Percentiles rank a stretch among this genome's conserved stretches.
phyloP scores from a whole-genome alignment of 2,329 filamentous ascomycete genomes.

The Fusarium sp. region DNA sequence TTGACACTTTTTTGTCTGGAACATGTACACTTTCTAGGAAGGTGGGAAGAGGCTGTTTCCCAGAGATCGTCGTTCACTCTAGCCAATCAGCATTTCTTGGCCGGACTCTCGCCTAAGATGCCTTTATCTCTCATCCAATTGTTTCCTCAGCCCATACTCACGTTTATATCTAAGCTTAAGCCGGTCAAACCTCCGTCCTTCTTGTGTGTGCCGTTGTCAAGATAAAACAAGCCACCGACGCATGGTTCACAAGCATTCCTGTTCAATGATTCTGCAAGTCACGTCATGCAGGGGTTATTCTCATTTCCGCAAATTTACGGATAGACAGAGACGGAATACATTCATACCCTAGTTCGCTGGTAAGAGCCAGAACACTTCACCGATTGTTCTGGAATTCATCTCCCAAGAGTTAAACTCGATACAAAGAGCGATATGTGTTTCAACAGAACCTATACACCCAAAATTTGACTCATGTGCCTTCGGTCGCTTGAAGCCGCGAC shows the following conservation, averaged over 20 bases:
- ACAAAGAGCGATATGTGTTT: background rate
- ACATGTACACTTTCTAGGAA: background rate
- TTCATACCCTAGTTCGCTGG: background rate
- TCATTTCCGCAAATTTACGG: background rate
- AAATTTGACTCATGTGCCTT: background rate
- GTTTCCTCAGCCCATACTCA: slow-evolving; percentile 18
- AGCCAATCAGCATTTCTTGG: background rate
- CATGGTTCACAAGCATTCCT: background rate
- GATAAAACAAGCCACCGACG: slow-evolving; percentile 20
- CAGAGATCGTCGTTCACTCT: background rate
- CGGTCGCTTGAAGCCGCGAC: background rate
- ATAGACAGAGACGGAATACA: background rate
- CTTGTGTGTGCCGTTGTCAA: background rate
- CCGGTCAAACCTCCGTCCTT: background rate
- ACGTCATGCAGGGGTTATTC: background rate
- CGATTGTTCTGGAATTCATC: background rate
- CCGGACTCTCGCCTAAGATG: background rate
- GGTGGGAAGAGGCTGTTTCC: background rate
- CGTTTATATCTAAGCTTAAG: slow-evolving; percentile 33
- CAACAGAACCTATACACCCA: background rate
- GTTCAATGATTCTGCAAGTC: background rate
- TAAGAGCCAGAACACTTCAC: no score
- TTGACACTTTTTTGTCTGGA: background rate
- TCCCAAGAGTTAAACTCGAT: background rate
- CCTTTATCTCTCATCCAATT: background rate